Conservation (phyloP, 305 asterid genomes). For the Nicotiana rustica region DNA sequence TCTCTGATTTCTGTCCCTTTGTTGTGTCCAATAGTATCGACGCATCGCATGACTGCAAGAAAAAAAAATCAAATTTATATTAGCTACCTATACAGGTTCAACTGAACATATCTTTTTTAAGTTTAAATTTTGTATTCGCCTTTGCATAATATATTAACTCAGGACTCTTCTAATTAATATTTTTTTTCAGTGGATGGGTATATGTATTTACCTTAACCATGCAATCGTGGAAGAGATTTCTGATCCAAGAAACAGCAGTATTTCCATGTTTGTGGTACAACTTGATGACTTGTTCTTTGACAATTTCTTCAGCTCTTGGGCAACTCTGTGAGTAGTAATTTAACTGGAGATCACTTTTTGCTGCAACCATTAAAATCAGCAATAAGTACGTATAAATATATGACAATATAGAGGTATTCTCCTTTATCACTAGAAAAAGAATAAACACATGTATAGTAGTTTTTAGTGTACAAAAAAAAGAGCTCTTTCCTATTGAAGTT, state of each 20-base stretch:
- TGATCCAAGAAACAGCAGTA: slow-evolving; percentile 82
- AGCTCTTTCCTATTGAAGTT: too few relatives aligned
- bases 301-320: slow-evolving; percentile 71
- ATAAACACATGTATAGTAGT: too few relatives aligned
- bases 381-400: not conserved
- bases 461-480: not conserved
- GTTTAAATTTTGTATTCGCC: too few relatives aligned
- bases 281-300: slow-evolving; percentile 62
- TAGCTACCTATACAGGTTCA: too few relatives aligned
- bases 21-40: slow-evolving; percentile 64
- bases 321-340: slow-evolving; percentile 72
- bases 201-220: slow-evolving; percentile 56
- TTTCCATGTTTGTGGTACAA: slow-evolving; percentile 62
- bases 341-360: slow-evolving; percentile 56
- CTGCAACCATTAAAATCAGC: slow-evolving; percentile 34
- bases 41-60: slow-evolving; percentile 75
- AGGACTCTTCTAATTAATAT: not conserved
- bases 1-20: slow-evolving; percentile 62
- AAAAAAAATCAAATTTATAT: not conserved
- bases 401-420: not conserved
- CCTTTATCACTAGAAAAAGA: too few relatives aligned
- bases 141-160: too few relatives aligned
- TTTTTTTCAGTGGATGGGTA: not conserved
- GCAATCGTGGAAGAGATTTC: slow-evolving; percentile 90
- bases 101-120: too few relatives aligned